Evolutionary conservation across 2,329 filamentous ascomycete species (phyloP).

Genomic region (Cercospora citrullina): DNA sequence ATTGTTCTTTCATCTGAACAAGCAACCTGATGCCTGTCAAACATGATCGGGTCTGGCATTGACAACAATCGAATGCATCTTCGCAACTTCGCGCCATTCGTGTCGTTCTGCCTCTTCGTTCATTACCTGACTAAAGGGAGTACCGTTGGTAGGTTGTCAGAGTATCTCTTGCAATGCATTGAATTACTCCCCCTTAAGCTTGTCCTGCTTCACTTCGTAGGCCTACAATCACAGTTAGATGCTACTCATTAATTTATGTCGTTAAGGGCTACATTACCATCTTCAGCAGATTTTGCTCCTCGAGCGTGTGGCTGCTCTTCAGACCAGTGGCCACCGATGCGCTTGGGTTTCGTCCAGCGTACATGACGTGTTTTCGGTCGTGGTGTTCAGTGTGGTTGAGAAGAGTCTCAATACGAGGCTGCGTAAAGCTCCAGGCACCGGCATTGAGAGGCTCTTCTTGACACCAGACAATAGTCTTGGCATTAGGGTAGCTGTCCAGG

Average conservation of each 20-base stretch:
- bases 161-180: too few relatives aligned
- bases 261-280: conserved; percentile 43
- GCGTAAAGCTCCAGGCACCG: conserved; percentile 94
- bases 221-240: not conserved
- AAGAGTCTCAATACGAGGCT: conserved; percentile 94
- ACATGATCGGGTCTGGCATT: not conserved
- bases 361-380: conserved; percentile 93
- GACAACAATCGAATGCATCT: not conserved
- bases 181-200: conserved; percentile 62
- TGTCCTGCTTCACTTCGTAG: conserved; percentile 58
- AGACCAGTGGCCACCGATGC: conserved; percentile 91
- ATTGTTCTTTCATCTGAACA: not conserved
- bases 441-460: conserved; percentile 98
- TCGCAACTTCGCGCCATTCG: not conserved
- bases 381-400: conserved; percentile 91
- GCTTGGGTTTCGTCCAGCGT: conserved; percentile 89
- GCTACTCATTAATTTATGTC: too few relatives aligned
- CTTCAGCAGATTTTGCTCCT: conserved; percentile 80
- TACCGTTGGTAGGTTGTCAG: not conserved
- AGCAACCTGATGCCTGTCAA: not conserved
- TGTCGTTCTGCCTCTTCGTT: not conserved
- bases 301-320: conserved; percentile 84
- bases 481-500: conserved; percentile 94
- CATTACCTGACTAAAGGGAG: not conserved
- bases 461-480: conserved; percentile 94